Percentiles rank a stretch among this genome's conserved stretches.
phyloP scores from a whole-genome alignment of 371 early-diverging fungal species.

The Paramicrosporidium saccamoebae region DNA sequence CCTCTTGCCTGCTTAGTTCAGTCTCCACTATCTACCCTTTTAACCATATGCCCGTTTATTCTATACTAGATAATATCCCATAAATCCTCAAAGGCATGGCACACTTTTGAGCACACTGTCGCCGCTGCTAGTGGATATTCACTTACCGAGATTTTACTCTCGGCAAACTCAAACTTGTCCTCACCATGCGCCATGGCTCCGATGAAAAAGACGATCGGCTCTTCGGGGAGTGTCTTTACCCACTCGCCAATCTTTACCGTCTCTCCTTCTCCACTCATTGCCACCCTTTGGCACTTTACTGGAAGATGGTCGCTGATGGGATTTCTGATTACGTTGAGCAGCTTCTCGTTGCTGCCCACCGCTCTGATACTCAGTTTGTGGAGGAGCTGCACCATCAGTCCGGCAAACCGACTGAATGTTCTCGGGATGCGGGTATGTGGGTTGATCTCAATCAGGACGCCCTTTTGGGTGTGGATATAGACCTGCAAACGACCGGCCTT shows the following conservation, averaged over 20 bases:
- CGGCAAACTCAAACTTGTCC: constrained; percentile 72
- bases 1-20: too few relatives aligned
- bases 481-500: constrained; percentile 83
- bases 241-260: too few relatives aligned
- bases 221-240: constrained; percentile 31
- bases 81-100: constrained; percentile 45
- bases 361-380: constrained; percentile 82
- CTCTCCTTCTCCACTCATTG: too few relatives aligned
- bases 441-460: constrained; percentile 84
- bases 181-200: constrained; percentile 90
- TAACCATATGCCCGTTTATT: too few relatives aligned
- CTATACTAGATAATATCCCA: constrained; percentile 55
- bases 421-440: constrained; percentile 90
- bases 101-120: constrained; percentile 68
- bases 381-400: constrained; percentile 86
- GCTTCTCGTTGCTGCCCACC: constrained; percentile 54
- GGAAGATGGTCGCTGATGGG: constrained; percentile 75
- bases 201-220: constrained; percentile 54
- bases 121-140: constrained; percentile 83
- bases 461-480: constrained; percentile 68
- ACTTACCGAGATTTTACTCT: constrained; percentile 74
- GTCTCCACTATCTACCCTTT: too few relatives aligned
- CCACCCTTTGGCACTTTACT: constrained; percentile 47
- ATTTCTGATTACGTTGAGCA: constrained; percentile 83
- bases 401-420: constrained; percentile 89